These are phyloP conservation scores for Candida krabiensis DNA, from an alignment of 805 yeast species.

Conservation along the genomic window DNA sequence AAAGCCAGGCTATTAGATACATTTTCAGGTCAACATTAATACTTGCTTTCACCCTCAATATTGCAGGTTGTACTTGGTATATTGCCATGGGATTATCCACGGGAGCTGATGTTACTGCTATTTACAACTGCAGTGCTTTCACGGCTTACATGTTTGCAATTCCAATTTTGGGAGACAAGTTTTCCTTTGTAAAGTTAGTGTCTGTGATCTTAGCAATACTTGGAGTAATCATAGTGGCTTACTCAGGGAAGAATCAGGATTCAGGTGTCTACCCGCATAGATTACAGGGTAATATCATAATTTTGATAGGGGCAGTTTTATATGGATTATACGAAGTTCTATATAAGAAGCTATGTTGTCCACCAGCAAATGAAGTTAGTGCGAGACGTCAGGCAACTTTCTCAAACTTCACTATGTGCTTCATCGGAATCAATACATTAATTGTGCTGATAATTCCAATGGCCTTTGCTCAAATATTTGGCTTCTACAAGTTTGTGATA, in stretches of 20 bases:
- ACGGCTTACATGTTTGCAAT: slow-evolving; percentile 85
- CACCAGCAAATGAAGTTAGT: slow-evolving; percentile 60
- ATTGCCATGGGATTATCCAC: slow-evolving; percentile 78
- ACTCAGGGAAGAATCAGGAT: slow-evolving; percentile 43
- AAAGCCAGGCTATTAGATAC: slow-evolving; percentile 49
- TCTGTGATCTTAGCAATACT: slow-evolving; percentile 71
- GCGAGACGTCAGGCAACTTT: slow-evolving; percentile 75
- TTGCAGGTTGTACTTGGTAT: slow-evolving; percentile 86
- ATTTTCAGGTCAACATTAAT: slow-evolving; percentile 42
- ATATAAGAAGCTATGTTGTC: slow-evolving; percentile 74
- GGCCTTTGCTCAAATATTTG: slow-evolving; percentile 49
- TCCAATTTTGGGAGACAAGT: slow-evolving; percentile 64
- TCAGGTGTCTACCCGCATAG: slow-evolving; percentile 52
- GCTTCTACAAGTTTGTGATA: slow-evolving; percentile 57
- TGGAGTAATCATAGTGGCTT: slow-evolving; percentile 81
- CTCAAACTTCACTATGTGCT: slow-evolving; percentile 72
- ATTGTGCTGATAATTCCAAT: slow-evolving; percentile 48
- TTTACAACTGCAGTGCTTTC: slow-evolving; percentile 87
- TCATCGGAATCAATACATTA: slow-evolving; percentile 61
- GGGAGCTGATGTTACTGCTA: slow-evolving; percentile 85
- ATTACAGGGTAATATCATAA: slow-evolving; percentile 66
- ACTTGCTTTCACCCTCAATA: slow-evolving; percentile 58
- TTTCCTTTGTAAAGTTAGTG: slow-evolving; percentile 59
- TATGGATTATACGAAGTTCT: slow-evolving; percentile 84
- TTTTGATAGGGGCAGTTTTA: slow-evolving; percentile 69